Percentiles rank a stretch among this genome's conserved stretches.
phyloP scores from a whole-genome alignment of 805 yeast species.

The Teunomyces aglyptinius region DNA sequence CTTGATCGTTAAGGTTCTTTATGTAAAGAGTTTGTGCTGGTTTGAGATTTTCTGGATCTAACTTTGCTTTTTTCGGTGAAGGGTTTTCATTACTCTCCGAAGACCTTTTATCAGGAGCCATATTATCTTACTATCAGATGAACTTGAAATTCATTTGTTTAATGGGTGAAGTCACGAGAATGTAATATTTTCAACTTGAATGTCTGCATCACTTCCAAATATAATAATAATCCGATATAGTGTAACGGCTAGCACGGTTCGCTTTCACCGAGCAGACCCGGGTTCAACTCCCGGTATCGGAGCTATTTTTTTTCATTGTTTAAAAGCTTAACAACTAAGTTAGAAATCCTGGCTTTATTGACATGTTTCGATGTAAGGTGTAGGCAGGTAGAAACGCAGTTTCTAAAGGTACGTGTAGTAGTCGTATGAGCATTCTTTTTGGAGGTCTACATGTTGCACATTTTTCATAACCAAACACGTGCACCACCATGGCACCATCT shows the following conservation, averaged over 20 bases:
- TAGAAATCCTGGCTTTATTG: not conserved
- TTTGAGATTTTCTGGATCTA: conserved; percentile 10
- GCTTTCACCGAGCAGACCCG: conserved; percentile 83
- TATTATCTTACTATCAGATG: not conserved
- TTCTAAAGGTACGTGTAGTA: no score
- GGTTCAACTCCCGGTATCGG: conserved; percentile 88
- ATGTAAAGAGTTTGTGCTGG: conserved; percentile 54
- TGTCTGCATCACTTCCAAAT: no score
- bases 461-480: not conserved
- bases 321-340: not conserved
- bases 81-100: not conserved
- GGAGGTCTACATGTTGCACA: not conserved
- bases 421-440: no score
- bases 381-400: no score
- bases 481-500: not conserved
- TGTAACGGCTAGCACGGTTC: conserved; percentile 81
- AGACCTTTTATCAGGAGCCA: conserved; percentile 5
- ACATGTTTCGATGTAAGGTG: no score
- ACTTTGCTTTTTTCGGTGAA: conserved; percentile 8
- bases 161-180: not conserved
- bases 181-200: not conserved
- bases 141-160: not conserved
- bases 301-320: conserved; percentile 22
- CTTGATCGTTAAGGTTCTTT: conserved; percentile 57
- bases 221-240: conserved; percentile 54